Percentiles rank a stretch among this genome's conserved stretches.
phyloP scores from a whole-genome alignment of 2,329 filamentous ascomycete species.

The Triangularia verruculosa region DNA sequence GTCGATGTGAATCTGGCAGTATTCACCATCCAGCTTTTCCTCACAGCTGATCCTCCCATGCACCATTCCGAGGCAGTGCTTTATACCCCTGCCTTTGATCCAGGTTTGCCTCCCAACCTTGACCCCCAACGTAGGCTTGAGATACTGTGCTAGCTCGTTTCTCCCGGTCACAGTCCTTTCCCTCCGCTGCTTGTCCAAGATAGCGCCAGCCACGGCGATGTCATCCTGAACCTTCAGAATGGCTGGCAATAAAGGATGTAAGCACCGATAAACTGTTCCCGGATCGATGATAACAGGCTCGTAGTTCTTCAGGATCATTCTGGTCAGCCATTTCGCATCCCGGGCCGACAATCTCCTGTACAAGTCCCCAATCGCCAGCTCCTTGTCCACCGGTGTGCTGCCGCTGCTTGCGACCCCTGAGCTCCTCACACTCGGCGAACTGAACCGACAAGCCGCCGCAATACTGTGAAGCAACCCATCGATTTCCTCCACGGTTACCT shows the following conservation, averaged over 20 bases:
- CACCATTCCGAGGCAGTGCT: constrained; percentile 68
- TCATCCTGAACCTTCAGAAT: constrained; percentile 69
- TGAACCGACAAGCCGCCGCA: constrained; percentile 68
- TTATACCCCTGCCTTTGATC: constrained; percentile 66
- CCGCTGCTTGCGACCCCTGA: constrained; percentile 20
- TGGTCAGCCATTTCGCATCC: constrained; percentile 84
- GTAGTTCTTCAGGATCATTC: constrained; percentile 74
- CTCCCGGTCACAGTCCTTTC: constrained; percentile 29
- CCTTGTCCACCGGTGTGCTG: constrained; percentile 31
- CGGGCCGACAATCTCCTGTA: constrained; percentile 59
- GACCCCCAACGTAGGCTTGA: constrained; percentile 56
- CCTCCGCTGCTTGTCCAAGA: constrained; percentile 43
- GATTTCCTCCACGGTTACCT: constrained; percentile 68
- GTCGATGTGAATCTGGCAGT: constrained; percentile 84
- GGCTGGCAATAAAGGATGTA: constrained; percentile 68
- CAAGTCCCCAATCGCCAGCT: constrained; percentile 50
- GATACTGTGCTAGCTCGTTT: constrained; percentile 31
- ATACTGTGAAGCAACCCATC: constrained; percentile 63
- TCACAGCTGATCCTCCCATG: constrained; percentile 67
- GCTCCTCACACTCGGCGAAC: constrained; percentile 58
- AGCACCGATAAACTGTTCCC: constrained; percentile 52
- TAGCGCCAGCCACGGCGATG: constrained; percentile 57
- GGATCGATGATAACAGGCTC: constrained; percentile 63
- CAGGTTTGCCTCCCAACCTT: constrained; percentile 65
- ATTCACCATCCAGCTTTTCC: constrained; percentile 83